Percentiles rank a stretch among this genome's conserved stretches.
These are phyloP conservation scores for Ceriops decandra DNA, from an alignment of 345 rosid species.

Conservation along the genomic window DNA sequence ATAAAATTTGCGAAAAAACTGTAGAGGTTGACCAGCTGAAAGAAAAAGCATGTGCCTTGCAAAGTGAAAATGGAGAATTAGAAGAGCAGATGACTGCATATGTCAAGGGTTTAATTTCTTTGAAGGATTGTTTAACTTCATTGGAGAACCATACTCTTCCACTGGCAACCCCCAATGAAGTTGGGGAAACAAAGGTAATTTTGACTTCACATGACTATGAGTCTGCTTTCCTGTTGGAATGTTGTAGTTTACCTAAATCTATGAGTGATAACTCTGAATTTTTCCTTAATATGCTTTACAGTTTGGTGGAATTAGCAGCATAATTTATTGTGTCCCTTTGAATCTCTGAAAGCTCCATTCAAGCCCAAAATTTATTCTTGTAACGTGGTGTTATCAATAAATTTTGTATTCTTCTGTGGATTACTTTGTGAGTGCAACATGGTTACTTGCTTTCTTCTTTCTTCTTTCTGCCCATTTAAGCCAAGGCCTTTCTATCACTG, in stretches of 20 bases:
- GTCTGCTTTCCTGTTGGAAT: conserved; percentile 8
- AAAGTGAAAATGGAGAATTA: conserved; percentile 52
- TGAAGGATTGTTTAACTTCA: conserved; percentile 54
- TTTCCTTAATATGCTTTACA: background rate
- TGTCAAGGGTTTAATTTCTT: conserved; percentile 49
- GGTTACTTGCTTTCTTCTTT: too few species aligned
- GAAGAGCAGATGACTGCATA: conserved; percentile 48
- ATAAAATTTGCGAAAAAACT: conserved; percentile 35
- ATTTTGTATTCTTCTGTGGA: conserved; percentile 1
- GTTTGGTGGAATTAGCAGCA: background rate
- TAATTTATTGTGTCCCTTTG: too few species aligned
- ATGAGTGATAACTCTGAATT: background rate
- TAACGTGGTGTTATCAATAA: conserved; percentile 1
- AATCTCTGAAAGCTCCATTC: too few species aligned
- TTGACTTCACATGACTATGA: background rate
- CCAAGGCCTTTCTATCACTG: background rate
- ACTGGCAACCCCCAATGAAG: conserved; percentile 26
- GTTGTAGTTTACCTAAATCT: background rate
- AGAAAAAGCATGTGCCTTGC: conserved; percentile 53
- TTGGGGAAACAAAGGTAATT: conserved; percentile 50
- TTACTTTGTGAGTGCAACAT: too few species aligned
- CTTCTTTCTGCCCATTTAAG: background rate
- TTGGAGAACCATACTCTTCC: conserved; percentile 52
- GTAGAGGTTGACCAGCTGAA: conserved; percentile 51
- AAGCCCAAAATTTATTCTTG: too few species aligned